Conservation (phyloP, 257 asterid species). For the Penstemon davidsonii region DNA sequence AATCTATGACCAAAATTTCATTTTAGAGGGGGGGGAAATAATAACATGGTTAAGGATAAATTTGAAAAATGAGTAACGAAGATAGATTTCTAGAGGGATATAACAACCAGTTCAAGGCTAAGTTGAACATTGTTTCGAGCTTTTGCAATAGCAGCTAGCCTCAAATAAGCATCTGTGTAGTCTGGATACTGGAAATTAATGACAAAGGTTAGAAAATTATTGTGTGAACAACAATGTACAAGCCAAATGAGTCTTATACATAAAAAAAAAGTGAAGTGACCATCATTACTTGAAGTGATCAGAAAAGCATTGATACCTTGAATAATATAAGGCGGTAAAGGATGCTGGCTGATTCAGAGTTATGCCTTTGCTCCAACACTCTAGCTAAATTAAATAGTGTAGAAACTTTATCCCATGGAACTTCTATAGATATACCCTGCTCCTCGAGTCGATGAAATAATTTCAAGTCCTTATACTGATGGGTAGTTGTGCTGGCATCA, state of each 20-base stretch:
- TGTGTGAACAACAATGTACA: conserved; percentile 14
- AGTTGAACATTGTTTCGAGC: conserved; percentile 81
- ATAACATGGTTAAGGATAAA: conserved; percentile 14
- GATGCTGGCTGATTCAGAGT: conserved; percentile 75
- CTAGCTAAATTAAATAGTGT: conserved; percentile 82
- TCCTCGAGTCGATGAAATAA: conserved; percentile 78
- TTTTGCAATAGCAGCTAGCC: conserved; percentile 95
- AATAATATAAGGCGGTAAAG: conserved; percentile 77
- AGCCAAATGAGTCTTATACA: background rate
- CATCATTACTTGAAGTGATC: conserved; percentile 19
- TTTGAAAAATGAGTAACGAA: conserved; percentile 20
- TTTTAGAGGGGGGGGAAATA: conserved; percentile 7
- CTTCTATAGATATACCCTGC: conserved; percentile 67
- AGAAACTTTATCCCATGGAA: conserved; percentile 89
- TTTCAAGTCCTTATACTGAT: conserved; percentile 64
- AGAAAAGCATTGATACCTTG: conserved; percentile 54
- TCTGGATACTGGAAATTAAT: conserved; percentile 72
- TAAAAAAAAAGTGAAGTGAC: conserved; percentile 1
- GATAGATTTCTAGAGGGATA: conserved; percentile 28
- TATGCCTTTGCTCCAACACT: conserved; percentile 80
- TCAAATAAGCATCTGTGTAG: conserved; percentile 86
- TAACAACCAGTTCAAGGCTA: conserved; percentile 82
- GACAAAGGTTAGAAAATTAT: conserved; percentile 26
- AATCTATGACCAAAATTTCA: conserved; percentile 54
- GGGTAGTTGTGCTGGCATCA: conserved; percentile 58